Base-by-base conservation (phyloP, 805 yeast species). In the Blastobotrys mokoenaii region DNA sequence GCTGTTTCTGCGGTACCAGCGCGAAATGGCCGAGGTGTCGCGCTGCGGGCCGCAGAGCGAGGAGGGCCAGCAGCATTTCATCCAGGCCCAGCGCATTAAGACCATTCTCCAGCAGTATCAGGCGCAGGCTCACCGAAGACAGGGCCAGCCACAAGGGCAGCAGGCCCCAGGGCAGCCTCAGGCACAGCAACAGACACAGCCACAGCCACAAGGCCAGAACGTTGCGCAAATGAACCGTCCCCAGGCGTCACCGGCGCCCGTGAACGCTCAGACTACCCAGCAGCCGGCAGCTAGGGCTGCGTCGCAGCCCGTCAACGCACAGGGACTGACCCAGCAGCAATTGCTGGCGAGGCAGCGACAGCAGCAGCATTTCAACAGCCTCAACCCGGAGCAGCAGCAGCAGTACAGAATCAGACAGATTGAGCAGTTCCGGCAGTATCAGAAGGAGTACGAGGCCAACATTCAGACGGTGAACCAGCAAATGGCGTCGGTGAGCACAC, bases 41-140 rank as follows among this genome's bases (percentile, higher is more conserved):
- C 52, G 49, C 43, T 44, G 37, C 11, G 63, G 62, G 9, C 53
- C 56, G 15, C 57, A 56, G 31, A 52, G 62, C 27, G 57, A 55
- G 3, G 62, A 63, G 44, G 67, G 64, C 8, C 56, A 49, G 48
- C 44, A 39, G 40, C 65, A 60, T 37, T 47, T 55, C 16, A 46
- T 49, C 40, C 61, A 61, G 14, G 68, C 66, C n/a, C 62, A 57
- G 45, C 48, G 51, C 30, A 43, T 56, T 42, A 48, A 51, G 39
- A 52, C 47, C 41, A 49, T 54, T 20, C 46, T 54, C 7, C 50
- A 48, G 15, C 58, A 54, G 40, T 52, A 50, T 20, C 59, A 55
- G 39, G 49, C 45, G 34, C 44, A 42, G 51, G 27, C 45, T 32
- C 45, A 34, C 15, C 16, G 45, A 44, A 48, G 38, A 16, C 56